Percentiles rank a stretch among this genome's conserved stretches.
Conservation (phyloP, 2,329 filamentous ascomycete species). For the Pyrenophora teres region DNA sequence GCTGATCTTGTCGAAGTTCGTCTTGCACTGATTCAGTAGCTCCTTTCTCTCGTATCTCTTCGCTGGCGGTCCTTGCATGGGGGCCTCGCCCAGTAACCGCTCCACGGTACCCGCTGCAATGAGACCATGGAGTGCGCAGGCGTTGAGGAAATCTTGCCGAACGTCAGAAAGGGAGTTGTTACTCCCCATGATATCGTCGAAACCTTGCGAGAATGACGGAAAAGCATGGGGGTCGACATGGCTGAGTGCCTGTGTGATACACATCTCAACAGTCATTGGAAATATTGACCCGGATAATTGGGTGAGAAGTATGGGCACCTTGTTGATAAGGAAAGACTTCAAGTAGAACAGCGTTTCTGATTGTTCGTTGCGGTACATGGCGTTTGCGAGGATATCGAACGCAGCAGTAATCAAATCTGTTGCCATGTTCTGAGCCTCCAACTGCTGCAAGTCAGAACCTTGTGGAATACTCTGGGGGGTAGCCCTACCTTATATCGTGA, state of each 20-base stretch:
- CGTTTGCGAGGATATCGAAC: conserved; percentile 88
- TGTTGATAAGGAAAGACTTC: conserved; percentile 84
- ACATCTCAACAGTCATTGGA: conserved; percentile 65
- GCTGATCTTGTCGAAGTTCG: conserved; percentile 75
- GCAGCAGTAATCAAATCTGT: conserved; percentile 84
- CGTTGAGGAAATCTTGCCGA: conserved; percentile 82
- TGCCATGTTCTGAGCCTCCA: conserved; percentile 75
- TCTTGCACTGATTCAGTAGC: conserved; percentile 76
- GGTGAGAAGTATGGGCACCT: conserved; percentile 65
- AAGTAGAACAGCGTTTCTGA: conserved; percentile 69
- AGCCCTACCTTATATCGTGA: conserved; percentile 76
- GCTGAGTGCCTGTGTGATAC: conserved; percentile 68
- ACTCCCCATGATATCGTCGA: conserved; percentile 60
- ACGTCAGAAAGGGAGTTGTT: conserved; percentile 68
- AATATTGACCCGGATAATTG: conserved; percentile 63
- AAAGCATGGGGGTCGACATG: conserved; percentile 67
- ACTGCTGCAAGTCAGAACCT: conserved; percentile 54
- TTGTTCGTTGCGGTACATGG: conserved; percentile 72
- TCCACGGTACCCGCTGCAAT: conserved; percentile 79
- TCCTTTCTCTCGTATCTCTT: conserved; percentile 78
- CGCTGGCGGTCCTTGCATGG: conserved; percentile 75
- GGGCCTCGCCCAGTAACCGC: conserved; percentile 79
- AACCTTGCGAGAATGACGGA: conserved; percentile 67
- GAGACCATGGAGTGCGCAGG: conserved; percentile 86
- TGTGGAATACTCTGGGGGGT: background rate